Evolutionary conservation across 768 basidiomycete species (phyloP), one percentile per base, ranked within the genome.

Genomic region (Leccinum olivaceopallidum): DNA sequence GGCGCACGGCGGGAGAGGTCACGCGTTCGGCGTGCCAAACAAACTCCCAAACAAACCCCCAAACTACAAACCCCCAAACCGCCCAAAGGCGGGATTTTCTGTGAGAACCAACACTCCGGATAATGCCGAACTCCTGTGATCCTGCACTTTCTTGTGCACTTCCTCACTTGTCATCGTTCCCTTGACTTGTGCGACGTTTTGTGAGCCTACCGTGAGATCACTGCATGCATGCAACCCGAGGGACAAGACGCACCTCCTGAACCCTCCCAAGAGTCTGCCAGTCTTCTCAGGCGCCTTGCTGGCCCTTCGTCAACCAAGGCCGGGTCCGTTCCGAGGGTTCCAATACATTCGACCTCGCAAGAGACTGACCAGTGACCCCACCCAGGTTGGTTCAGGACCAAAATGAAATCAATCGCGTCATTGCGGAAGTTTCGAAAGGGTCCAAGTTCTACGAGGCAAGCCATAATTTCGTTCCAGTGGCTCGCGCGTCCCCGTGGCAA

Each of bases 271-370:
- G 83, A 86, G 65, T 79, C 86, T 8, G 82, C 83, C 47, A 91
- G 87, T 71, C 83, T 94, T 42, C 77, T 93, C 28, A 85, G 83
- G 62, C 85, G 92, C 50, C 83, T 96, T 48, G 94, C 94, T 14
- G 94, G 94, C 18, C 92, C 92, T 12, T 94, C 92, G 4, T 89
- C 90, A 5, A 88, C 84, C 50, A 96, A 96, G 80, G 93, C 94
- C 51, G 94, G 94, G 88, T 90, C 70, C 67, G 85, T 77, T 57
- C 6, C 28, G 20, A 50, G 26, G 49, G 44, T 16, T 26, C 30
- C 57, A 56, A 47, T 26, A 39, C 57, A 20, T 18, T n/a, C 9
- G 14, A 34, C 28, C 28, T 28, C 13, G 9, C 53, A 16, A 60
- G 49, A 37, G 48, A 32, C 63, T 67, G 59, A 75, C 65, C 1